Base-by-base conservation (phyloP, 495 filamentous ascomycete genomes). In the Penicillium cinerascens region DNA sequence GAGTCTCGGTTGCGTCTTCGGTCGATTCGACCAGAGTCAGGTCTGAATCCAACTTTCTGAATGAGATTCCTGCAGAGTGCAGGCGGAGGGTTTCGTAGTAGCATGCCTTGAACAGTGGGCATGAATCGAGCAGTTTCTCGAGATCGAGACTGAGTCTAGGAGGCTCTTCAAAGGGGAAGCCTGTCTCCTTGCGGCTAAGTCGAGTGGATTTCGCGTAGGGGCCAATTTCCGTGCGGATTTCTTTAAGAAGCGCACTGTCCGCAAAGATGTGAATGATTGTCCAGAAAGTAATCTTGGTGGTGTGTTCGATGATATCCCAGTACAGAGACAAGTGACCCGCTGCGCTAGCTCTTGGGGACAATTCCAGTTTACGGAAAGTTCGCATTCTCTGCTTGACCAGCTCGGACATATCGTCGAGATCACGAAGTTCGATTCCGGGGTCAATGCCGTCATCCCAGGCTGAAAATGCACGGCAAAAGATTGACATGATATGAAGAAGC, bases 1-100 rank as follows among this genome's bases (percentile, higher is more conserved):
- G 63, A 47, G 71, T 71, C 17, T 71, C 42, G 15, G 51, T 43
- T 4, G 70, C 70, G 44, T 78, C 75, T 56, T 72, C 67, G 1
- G 57, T 54, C 7, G 73, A 72, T 51, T 79, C 74, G 0, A 69
- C 68, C 25, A 82, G 35, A 7, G 62, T 72, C 39, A 80, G 52
- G 42, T 80, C 74, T 0, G 73, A 58, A 10, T 69, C 67, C 23
- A 79, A 59, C 40, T 73, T 53, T 25, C 72, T 70, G 49, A 75
- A 67, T 7, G 71, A 74, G 36, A 77, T 69, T 2, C 73, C 67
- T n/a, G 71, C 72, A 11, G 75, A 68, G 51, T 82, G 74, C 8
- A 85, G 58, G 8, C 81, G 76, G 38, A 82, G 51, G 22, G 76
- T 67, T 64, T 86, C 82, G 44, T 78, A 74, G 53, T 80, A 79